Evolutionary conservation across 306 rosid species (phyloP).

Genomic region (Sechiopsis laciniata): DNA sequence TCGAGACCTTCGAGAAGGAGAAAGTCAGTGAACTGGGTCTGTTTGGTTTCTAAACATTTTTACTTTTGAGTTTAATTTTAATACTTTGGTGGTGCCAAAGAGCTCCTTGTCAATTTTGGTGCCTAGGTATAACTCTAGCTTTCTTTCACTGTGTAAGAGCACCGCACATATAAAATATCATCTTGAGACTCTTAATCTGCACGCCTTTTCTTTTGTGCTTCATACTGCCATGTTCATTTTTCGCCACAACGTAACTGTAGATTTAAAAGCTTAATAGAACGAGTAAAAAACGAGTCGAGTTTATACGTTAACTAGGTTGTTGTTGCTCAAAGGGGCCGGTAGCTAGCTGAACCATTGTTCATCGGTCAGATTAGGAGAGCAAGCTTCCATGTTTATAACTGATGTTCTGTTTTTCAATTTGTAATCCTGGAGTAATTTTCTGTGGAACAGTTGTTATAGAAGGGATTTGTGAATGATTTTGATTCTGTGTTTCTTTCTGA

Average conservation of each 20-base stretch:
- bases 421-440: background rate
- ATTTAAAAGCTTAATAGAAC: background rate
- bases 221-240: background rate
- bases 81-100: too few relatives aligned
- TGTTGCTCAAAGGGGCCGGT: background rate
- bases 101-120: background rate
- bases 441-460: background rate
- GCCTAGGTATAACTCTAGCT: conserved; percentile 14
- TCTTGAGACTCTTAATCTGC: background rate
- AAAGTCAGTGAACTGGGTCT: conserved; percentile 89
- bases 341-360: background rate
- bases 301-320: background rate
- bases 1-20: conserved; percentile 95
- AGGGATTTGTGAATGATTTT: too few relatives aligned
- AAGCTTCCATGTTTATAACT: background rate
- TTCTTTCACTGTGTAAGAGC: conserved; percentile 9
- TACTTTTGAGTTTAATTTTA: too few relatives aligned
- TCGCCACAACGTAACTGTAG: background rate
- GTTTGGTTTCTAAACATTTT: conserved; percentile 64
- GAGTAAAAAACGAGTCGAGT: too few relatives aligned
- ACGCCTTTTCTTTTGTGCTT: background rate
- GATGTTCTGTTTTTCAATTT: background rate
- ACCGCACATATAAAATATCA: background rate
- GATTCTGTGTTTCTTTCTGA: too few relatives aligned
- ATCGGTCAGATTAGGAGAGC: background rate